Base-by-base conservation (phyloP, 345 rosid species). In the Odontarrhena argentea region DNA sequence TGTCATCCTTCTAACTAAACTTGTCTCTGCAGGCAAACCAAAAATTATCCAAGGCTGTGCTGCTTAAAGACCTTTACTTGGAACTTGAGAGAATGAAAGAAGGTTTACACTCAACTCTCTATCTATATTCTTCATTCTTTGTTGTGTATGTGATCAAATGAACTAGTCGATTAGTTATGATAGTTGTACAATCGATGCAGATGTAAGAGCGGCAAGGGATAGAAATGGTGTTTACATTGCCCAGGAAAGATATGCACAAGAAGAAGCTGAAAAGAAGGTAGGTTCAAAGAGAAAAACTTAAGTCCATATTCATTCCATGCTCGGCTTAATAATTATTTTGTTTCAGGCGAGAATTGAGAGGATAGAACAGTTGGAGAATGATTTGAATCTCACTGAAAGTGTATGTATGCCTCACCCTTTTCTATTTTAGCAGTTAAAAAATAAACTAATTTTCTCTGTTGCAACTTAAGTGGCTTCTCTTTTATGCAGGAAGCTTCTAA, bases 231-330 rank as follows among this genome's bases (percentile, higher is more conserved):
- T 90, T n/a, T 88, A 90, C 59, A 69, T 93, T 46, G 86, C 97
- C 13, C 89, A 85, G 55, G 97, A 90, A 67, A 83, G 97, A 84
- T 85, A 73, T 85, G 70, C 77, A 44, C 90, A 82, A 63, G 97
- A 88, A 51, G 97, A 88, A 81, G 85, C 87, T 68, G 98, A 88
- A 74, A 90, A 93, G 87, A 93, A 93, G 92, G 97, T 90, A 55
- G 24, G 53, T 60, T 53, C 58, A 37, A 30, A 36, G 4, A 38
- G 60, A 0, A 40, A 57, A 3, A 26, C 49, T 54, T 65, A 14
- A 26, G 35, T 47, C 7, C 40, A 13, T 34, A 48, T 34, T 34
- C 26, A 47, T 43, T 15, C 9, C 18, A 35, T 52, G 11, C 5
- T 50, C 4, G 42, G 53, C 47, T 36, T 52, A 52, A 37, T 53